A percentile compares a stretch with the other conserved stretches of the same genome.
These are phyloP conservation scores for Diaporthe vaccinii DNA, from an alignment of 2,329 filamentous ascomycete genomes.

Conservation along the genomic window DNA sequence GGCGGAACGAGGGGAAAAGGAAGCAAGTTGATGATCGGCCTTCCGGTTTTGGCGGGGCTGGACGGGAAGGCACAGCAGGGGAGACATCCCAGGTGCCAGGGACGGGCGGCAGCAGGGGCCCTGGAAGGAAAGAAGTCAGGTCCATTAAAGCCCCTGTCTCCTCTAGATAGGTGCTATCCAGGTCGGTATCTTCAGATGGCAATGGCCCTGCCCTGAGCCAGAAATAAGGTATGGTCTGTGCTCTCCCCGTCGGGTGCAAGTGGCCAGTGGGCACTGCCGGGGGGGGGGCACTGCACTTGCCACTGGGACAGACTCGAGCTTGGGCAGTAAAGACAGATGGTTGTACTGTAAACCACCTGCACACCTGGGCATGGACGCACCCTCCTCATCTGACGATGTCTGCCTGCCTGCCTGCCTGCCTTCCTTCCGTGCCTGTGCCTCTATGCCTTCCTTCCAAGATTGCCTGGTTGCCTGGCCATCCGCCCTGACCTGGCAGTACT, in stretches of 20 bases:
- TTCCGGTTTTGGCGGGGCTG: slow-evolving; percentile 27
- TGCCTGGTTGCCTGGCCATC: background rate
- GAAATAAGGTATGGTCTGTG: slow-evolving; percentile 35
- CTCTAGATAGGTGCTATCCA: background rate
- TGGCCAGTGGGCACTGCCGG: background rate
- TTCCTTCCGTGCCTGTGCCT: background rate
- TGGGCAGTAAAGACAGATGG: background rate
- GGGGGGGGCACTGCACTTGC: background rate
- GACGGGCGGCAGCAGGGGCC: slow-evolving; percentile 13
- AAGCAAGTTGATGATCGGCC: slow-evolving; percentile 20
- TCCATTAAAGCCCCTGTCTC: slow-evolving; percentile 30
- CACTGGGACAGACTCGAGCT: background rate
- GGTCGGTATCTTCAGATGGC: slow-evolving; percentile 1
- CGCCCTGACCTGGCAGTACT: background rate
- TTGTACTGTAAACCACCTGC: background rate
- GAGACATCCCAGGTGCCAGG: background rate
- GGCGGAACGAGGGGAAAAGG: slow-evolving; percentile 9
- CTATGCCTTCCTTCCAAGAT: background rate
- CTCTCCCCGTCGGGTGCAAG: slow-evolving; percentile 1
- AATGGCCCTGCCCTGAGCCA: slow-evolving; percentile 18
- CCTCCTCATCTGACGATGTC: background rate
- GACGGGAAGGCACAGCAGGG: slow-evolving; percentile 22
- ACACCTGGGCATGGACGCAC: background rate
- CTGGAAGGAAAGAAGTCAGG: background rate
- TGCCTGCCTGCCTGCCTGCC: background rate